These are phyloP conservation scores for Pythium vanterpoolii DNA, from an alignment of 352 stramenopile species.

Conservation along the genomic window DNA sequence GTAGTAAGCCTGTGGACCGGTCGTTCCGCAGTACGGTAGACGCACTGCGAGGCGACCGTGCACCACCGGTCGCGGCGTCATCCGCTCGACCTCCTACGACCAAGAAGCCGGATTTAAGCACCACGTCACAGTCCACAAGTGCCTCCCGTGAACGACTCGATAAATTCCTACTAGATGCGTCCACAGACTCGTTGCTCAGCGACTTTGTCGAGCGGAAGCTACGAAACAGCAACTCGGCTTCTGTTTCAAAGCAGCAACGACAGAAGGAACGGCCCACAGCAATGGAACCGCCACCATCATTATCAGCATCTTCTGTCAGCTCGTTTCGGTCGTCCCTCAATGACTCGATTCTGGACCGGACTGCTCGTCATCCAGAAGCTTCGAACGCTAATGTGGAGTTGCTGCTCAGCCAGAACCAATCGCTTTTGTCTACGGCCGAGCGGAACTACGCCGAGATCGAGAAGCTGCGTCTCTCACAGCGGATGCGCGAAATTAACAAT, in stretches of 20 bases:
- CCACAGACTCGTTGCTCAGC: slow-evolving; percentile 46
- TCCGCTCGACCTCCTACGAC: slow-evolving; percentile 11
- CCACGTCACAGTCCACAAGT: background rate
- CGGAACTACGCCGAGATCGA: slow-evolving; percentile 58
- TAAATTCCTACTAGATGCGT: slow-evolving; percentile 48
- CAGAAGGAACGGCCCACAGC: slow-evolving; percentile 7
- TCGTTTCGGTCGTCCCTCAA: slow-evolving; percentile 27
- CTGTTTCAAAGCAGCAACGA: background rate
- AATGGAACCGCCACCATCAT: slow-evolving; percentile 42
- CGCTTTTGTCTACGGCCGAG: slow-evolving; percentile 34
- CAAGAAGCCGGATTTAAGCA: background rate
- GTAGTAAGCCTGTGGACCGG: background rate
- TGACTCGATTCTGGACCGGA: slow-evolving; percentile 34
- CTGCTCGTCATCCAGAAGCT: background rate
- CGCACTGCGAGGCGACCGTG: slow-evolving; percentile 39
- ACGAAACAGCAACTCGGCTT: slow-evolving; percentile 19
- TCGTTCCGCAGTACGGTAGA: slow-evolving; percentile 53
- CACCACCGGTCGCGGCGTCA: background rate
- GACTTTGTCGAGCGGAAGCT: slow-evolving; percentile 72
- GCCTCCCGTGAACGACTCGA: slow-evolving; percentile 30
- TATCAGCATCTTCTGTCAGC: slow-evolving; percentile 30
- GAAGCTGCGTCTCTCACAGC: slow-evolving; percentile 59
- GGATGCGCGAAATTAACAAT: slow-evolving; percentile 66
- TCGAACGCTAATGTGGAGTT: background rate
- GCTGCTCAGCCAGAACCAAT: slow-evolving; percentile 1